Evolutionary conservation across 2,329 filamentous ascomycete species (phyloP).

Genomic region (Penicillium sp.): DNA sequence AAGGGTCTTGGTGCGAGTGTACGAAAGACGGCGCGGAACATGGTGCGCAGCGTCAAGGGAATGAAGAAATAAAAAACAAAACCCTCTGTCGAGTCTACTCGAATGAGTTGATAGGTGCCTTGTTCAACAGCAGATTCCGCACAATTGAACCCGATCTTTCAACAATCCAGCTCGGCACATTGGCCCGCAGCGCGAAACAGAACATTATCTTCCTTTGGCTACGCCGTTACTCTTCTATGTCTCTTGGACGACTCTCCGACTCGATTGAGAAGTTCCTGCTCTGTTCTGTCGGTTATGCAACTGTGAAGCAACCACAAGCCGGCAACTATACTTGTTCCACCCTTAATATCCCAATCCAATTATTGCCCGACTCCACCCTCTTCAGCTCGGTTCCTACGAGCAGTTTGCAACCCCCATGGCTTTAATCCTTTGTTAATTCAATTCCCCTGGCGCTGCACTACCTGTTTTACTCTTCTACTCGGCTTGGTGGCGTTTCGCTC

Average conservation of each 20-base stretch:
- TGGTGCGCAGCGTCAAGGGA: slow-evolving; percentile 18
- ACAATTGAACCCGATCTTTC: background rate
- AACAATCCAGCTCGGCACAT: background rate
- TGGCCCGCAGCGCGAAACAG: background rate
- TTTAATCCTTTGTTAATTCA: background rate
- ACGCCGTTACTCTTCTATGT: background rate
- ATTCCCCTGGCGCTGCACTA: background rate
- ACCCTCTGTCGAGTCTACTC: background rate
- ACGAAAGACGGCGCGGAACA: slow-evolving; percentile 12
- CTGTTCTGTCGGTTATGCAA: background rate
- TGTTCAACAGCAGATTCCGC: background rate
- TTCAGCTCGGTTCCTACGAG: background rate
- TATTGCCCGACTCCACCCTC: background rate
- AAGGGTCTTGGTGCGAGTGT: slow-evolving; percentile 13
- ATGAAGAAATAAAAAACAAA: background rate
- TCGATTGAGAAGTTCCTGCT: background rate
- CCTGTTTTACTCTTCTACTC: background rate
- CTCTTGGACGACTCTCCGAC: background rate
- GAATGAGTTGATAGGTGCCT: background rate
- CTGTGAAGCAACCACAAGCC: background rate
- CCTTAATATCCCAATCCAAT: background rate
- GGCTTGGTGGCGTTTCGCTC: background rate
- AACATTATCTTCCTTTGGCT: background rate
- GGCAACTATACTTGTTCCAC: background rate
- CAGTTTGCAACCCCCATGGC: background rate